Base-by-base conservation (phyloP, 2,329 filamentous ascomycete species). In the Reticulascus tulasneorum region DNA sequence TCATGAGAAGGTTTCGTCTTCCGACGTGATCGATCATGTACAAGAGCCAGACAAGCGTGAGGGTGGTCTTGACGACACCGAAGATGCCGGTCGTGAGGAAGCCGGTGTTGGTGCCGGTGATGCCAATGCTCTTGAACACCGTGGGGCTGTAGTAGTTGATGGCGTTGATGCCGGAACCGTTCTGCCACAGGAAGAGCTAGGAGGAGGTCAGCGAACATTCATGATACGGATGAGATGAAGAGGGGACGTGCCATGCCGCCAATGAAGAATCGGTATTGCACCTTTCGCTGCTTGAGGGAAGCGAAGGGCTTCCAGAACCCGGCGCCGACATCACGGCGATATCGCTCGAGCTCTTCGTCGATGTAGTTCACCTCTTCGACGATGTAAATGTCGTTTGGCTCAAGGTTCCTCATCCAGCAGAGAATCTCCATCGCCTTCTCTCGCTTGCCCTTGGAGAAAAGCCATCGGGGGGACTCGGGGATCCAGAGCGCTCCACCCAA, bases 301-400 rank as follows among this genome's bases (percentile, higher is more conserved):
- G 67, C 64, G 62, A 87, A 86, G 0, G 83, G 82, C 59, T 82
- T 80, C 79, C 79, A 87, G 69, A 89, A 88, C 4, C 84, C 84
- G 12, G 75, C 60, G 8, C 84, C 84, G 29, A 87, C 75, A 20
- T 75, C 71, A 4, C 65, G 54, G 29, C 73, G 66, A 58, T 83
- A 82, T 13, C 77, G 63, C 44, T 86, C 81, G 13, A 88, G 63
- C 10, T 85, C 82, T 12, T 74, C 69, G 33, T 89, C 83, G 42
- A 90, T 82, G 44, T 74, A 79, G 37, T 72, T 69, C 17, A 90
- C 67, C 58, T 90, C 86, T 54, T 90, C 84, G 2, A 82, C 63
- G 40, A 90, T 82, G 55, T 89, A 88, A 11, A 66, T 59, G 44
- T 85, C 70, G 6, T 71, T 65, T 0, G 61, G 53, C 8, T 64